A percentile compares a stretch with the other conserved stretches of the same genome.
Evolutionary conservation across 768 basidiomycete species (phyloP).

Genomic region (Fistulinella prunicolor): DNA sequence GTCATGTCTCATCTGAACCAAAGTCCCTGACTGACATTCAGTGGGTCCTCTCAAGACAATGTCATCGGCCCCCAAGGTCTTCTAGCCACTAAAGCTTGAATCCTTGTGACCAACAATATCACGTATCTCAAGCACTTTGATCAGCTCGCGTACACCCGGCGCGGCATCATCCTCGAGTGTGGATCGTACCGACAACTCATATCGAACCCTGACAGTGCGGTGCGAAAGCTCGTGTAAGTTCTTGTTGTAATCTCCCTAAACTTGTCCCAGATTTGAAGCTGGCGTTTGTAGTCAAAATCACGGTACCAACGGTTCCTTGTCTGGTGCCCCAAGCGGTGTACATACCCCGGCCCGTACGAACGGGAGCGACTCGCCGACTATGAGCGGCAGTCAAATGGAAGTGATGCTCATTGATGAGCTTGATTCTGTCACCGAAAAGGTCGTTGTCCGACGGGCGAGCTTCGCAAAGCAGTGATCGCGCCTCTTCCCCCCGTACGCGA

Average conservation of each 20-base stretch:
- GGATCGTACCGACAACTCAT: slow-evolving; percentile 66
- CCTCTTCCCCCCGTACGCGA: slow-evolving; percentile 38
- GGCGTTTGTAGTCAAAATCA: slow-evolving; percentile 40
- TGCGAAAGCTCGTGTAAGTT: slow-evolving; percentile 74
- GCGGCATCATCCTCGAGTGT: slow-evolving; percentile 77
- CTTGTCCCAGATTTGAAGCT: too few species aligned
- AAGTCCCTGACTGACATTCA: too few species aligned
- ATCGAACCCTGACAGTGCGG: slow-evolving; percentile 56
- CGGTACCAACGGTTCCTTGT: slow-evolving; percentile 40
- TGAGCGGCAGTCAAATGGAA: slow-evolving; percentile 16
- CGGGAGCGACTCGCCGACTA: slow-evolving; percentile 18
- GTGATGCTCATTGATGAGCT: slow-evolving; percentile 25
- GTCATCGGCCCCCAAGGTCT: slow-evolving; percentile 86
- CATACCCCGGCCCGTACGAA: slow-evolving; percentile 45
- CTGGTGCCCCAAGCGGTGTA: slow-evolving; percentile 38
- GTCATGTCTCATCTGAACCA: too few species aligned
- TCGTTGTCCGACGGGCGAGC: slow-evolving; percentile 53
- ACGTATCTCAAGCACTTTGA: slow-evolving; percentile 81
- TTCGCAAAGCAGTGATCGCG: slow-evolving; percentile 55
- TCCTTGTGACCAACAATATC: slow-evolving; percentile 32
- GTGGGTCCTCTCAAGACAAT: too few species aligned
- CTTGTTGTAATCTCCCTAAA: background rate
- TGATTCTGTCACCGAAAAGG: slow-evolving; percentile 35
- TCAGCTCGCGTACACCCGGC: slow-evolving; percentile 68
- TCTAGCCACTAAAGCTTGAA: slow-evolving; percentile 42